A percentile compares a stretch with the other conserved stretches of the same genome.
phyloP scores from a whole-genome alignment of 2,329 filamentous ascomycete genomes.

The Hypoxylon sp. region DNA sequence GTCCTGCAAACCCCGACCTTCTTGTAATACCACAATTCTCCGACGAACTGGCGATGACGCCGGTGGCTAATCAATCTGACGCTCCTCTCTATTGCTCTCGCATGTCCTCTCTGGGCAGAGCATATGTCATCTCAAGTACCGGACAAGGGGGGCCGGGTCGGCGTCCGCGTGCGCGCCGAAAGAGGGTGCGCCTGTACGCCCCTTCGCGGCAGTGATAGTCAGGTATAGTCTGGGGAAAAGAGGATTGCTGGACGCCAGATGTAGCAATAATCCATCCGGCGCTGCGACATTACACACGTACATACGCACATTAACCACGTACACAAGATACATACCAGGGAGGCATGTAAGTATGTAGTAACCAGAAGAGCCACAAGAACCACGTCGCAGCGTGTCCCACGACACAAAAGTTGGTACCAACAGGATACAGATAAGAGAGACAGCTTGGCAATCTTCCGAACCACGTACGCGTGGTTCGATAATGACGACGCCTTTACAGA shows the following conservation, averaged over 20 bases:
- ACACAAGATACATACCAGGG: background rate
- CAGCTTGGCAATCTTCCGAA: constrained; percentile 24
- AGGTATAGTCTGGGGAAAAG: constrained; percentile 23
- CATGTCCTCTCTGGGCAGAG: no score
- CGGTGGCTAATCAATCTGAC: constrained; percentile 25
- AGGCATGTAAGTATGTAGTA: no score
- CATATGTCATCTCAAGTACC: constrained; percentile 19
- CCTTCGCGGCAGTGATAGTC: constrained; percentile 27
- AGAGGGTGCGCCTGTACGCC: constrained; percentile 2
- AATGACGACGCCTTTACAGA: constrained; percentile 28
- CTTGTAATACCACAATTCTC: constrained; percentile 26
- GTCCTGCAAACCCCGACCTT: constrained; percentile 21
- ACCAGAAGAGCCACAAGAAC: constrained; percentile 6
- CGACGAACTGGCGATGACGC: constrained; percentile 28
- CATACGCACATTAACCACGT: background rate
- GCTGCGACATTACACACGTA: background rate
- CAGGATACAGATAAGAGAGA: background rate
- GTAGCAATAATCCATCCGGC: constrained; percentile 13
- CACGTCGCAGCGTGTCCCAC: no score
- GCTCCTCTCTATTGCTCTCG: constrained; percentile 10
- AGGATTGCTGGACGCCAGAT: constrained; percentile 2
- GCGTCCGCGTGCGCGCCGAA: constrained; percentile 5
- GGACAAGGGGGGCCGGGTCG: constrained; percentile 3
- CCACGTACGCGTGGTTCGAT: constrained; percentile 30
- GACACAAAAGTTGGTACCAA: no score